Evolutionary conservation across 257 asterid genomes (phyloP).

Genomic region (Solanum medicagineum): DNA sequence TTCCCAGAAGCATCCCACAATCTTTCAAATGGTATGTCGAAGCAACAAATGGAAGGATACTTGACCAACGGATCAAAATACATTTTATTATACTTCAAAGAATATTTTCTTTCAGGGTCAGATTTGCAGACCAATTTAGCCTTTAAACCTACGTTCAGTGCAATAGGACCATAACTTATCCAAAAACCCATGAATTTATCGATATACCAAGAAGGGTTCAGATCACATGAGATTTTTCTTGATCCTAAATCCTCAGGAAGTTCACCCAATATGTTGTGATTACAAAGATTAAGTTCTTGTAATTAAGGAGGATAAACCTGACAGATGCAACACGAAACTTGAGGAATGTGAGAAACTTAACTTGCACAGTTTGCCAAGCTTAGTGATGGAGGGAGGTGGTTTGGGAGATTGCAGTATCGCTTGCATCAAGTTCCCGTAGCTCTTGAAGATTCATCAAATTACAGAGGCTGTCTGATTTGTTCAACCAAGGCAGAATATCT

Average conservation of each 20-base stretch:
- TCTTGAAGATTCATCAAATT: not conserved
- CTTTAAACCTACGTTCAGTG: fast-evolving
- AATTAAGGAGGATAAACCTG: no score
- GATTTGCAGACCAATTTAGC: not conserved
- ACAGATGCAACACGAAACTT: no score
- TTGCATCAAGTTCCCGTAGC: not conserved
- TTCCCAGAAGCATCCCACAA: not conserved
- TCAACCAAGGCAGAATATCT: not conserved
- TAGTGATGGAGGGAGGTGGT: not conserved
- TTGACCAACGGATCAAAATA: no score
- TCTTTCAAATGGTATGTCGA: not conserved
- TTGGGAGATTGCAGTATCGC: not conserved
- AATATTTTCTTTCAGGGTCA: not conserved
- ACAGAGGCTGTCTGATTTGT: not conserved
- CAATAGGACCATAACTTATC: not conserved
- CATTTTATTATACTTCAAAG: not conserved
- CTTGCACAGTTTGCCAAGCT: not conserved
- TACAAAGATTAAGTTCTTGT: not conserved
- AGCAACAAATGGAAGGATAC: not conserved
- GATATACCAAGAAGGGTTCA: not conserved
- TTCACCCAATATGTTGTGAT: not conserved
- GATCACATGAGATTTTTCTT: not conserved
- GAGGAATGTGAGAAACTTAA: not conserved
- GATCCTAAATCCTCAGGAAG: not conserved
- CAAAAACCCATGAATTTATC: not conserved